Evolutionary conservation across 2,329 filamentous ascomycete species (phyloP).

Genomic region (Rhynchosporium graminicola): DNA sequence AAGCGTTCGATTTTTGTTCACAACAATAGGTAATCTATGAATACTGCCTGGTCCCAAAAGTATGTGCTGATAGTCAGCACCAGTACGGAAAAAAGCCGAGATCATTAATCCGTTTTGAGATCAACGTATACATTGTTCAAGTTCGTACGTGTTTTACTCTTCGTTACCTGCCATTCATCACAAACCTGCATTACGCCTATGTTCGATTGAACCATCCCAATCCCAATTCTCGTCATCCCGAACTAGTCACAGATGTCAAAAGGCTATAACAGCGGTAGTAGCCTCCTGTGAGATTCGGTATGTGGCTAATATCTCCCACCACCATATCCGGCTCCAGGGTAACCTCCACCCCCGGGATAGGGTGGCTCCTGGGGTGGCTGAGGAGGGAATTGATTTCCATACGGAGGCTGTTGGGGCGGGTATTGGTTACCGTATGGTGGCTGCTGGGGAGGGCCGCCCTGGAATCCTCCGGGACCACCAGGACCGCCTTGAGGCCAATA

Average conservation of each 20-base stretch:
- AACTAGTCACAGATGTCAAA: not conserved
- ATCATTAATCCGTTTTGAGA: not conserved
- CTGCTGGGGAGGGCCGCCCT: constrained; percentile 15
- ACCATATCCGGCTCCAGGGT: constrained; percentile 15
- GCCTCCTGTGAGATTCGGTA: too few species aligned
- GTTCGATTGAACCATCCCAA: not conserved
- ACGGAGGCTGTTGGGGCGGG: constrained; percentile 29
- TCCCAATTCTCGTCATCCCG: not conserved
- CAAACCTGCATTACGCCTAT: not conserved
- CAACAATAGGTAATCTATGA: too few species aligned
- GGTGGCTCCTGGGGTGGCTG: constrained; percentile 11
- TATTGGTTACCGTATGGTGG: constrained; percentile 22
- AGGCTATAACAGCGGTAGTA: not conserved
- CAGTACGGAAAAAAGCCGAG: not conserved
- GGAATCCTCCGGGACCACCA: not conserved
- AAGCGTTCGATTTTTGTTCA: too few species aligned
- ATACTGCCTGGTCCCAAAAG: too few species aligned
- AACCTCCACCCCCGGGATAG: constrained; percentile 9
- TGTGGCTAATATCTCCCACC: not conserved
- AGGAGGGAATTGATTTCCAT: constrained; percentile 19
- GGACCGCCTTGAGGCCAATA: constrained; percentile 26
- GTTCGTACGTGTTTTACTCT: not conserved
- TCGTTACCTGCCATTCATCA: not conserved
- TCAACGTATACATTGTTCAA: not conserved
- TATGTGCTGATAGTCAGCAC: too few species aligned